These are phyloP conservation scores for Penicillium freii DNA, from an alignment of 2,329 filamentous ascomycete species.

Conservation along the genomic window DNA sequence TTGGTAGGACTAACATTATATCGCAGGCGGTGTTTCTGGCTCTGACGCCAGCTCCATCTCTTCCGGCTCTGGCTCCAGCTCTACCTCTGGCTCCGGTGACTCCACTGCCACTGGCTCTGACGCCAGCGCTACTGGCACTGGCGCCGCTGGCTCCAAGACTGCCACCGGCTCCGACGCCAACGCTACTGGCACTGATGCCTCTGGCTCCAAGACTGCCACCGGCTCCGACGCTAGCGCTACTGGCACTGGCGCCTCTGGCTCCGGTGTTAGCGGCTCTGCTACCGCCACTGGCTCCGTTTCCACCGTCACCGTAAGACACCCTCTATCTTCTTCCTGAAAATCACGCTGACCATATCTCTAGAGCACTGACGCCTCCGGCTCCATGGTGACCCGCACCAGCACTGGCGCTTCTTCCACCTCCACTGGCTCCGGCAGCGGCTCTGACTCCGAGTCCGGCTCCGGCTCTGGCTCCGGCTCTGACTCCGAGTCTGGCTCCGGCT, in stretches of 20 bases:
- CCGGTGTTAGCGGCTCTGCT: conserved; percentile 5
- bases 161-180: not conserved
- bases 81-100: not conserved
- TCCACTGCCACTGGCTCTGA: not conserved
- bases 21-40: conserved; percentile 13
- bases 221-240: conserved; percentile 8
- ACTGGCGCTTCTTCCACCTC: conserved; percentile 2
- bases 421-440: conserved; percentile 8
- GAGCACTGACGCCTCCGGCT: not conserved
- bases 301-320: not conserved
- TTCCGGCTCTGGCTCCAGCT: not conserved
- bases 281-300: conserved; percentile 12
- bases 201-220: conserved; percentile 14
- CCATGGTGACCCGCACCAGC: conserved; percentile 1
- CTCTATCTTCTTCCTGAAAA: not conserved
- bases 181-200: conserved; percentile 3
- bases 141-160: not conserved
- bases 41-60: conserved; percentile 6
- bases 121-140: not conserved
- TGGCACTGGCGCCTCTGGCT: conserved; percentile 4
- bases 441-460: conserved; percentile 22
- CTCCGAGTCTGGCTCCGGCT: conserved; percentile 13
- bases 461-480: conserved; percentile 14
- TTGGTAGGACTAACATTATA: conserved; percentile 4
- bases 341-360: not conserved